Evolutionary conservation across 495 filamentous ascomycete genomes (phyloP).

Genomic region (Darksidea phi): DNA sequence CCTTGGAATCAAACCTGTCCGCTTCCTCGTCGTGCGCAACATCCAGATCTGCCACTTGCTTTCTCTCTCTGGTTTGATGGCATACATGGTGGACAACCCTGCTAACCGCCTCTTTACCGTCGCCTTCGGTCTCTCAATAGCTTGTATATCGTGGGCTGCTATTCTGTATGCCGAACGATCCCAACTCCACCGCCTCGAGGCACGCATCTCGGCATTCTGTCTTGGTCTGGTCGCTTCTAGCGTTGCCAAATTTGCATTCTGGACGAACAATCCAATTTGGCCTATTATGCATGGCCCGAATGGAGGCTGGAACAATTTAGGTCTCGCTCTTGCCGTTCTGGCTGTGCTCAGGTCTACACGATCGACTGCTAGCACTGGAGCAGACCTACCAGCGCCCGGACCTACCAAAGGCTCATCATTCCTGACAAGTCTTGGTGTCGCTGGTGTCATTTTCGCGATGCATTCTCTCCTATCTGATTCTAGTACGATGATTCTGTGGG

Average conservation of each 20-base stretch:
- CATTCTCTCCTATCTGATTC: constrained; percentile 94
- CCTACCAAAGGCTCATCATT: constrained; percentile 62
- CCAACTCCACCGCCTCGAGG: constrained; percentile 74
- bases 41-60: constrained; percentile 68
- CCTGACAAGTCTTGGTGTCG: constrained; percentile 74
- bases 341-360: constrained; percentile 58
- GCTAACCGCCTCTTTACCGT: constrained; percentile 76
- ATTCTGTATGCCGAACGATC: constrained; percentile 73
- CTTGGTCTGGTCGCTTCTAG: constrained; percentile 82
- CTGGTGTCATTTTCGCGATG: constrained; percentile 82
- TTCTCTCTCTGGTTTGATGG: constrained; percentile 74
- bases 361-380: constrained; percentile 27
- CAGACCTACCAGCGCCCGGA: constrained; percentile 35
- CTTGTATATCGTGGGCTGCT: constrained; percentile 78
- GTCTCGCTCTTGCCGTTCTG: constrained; percentile 70
- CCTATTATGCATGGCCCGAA: constrained; percentile 85
- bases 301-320: constrained; percentile 89
- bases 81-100: constrained; percentile 72
- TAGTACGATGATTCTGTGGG: constrained; percentile 98
- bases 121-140: constrained; percentile 72
- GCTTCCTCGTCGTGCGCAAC: constrained; percentile 65
- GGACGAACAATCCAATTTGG: constrained; percentile 98
- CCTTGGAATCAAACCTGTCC: constrained; percentile 69
- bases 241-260: constrained; percentile 88
- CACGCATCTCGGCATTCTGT: constrained; percentile 73